Percentiles rank a stretch among this genome's conserved stretches.
These are phyloP conservation scores for Cyberlindnera saturnus DNA, from an alignment of 805 yeast species.

Conservation along the genomic window DNA sequence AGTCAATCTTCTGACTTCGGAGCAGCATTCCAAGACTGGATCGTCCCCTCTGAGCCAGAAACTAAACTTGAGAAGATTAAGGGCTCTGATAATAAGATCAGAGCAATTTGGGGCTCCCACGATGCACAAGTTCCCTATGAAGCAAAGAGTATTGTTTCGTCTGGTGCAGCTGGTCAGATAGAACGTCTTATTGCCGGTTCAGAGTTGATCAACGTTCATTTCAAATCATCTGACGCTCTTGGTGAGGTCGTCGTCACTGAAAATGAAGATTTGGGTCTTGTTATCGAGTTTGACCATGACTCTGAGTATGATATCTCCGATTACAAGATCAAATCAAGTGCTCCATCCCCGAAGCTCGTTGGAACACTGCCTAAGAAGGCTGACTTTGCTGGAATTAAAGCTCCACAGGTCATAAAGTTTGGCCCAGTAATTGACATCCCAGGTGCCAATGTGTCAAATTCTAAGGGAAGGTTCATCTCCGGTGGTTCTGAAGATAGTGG, in stretches of 20 bases:
- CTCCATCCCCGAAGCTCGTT: not conserved
- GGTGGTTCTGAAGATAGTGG: constrained; percentile 12
- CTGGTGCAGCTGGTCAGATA: constrained; percentile 10
- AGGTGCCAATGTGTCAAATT: not conserved
- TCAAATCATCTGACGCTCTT: constrained; percentile 12
- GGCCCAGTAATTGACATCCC: not conserved
- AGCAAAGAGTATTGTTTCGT: too few relatives aligned
- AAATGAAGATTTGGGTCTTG: constrained; percentile 17
- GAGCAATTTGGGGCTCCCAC: constrained; percentile 20
- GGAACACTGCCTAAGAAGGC: not conserved
- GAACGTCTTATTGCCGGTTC: constrained; percentile 11
- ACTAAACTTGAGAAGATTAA: not conserved
- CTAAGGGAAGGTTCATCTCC: constrained; percentile 8
- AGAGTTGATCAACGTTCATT: constrained; percentile 9
- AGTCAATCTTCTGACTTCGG: constrained; percentile 45
- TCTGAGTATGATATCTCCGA: constrained; percentile 7
- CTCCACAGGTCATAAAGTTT: not conserved
- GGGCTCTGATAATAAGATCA: constrained; percentile 3
- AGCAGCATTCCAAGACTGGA: constrained; percentile 34
- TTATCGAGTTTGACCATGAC: constrained; percentile 18
- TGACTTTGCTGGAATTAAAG: not conserved
- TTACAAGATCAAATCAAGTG: not conserved
- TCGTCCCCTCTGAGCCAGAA: constrained; percentile 5
- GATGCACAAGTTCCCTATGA: not conserved
- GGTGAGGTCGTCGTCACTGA: constrained; percentile 17